Evolutionary conservation across 2,329 filamentous ascomycete species (phyloP).

Genomic region (Scedosporium dehoogii): DNA sequence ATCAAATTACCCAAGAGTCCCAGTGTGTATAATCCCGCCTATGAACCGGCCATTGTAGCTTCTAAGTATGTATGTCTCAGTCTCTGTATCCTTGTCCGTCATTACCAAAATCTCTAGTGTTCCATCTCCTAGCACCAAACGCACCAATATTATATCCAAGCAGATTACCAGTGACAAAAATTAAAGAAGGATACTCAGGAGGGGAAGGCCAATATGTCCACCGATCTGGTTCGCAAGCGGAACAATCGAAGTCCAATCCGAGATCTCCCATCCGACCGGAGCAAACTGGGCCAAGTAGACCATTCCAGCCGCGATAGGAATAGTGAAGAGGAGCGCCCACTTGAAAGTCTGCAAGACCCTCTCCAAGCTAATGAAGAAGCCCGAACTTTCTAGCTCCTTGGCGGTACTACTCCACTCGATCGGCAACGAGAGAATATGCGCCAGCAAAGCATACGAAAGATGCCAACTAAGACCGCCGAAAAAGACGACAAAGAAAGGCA

Average conservation of each 20-base stretch:
- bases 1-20: too few relatives aligned
- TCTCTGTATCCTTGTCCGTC: too few relatives aligned
- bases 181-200: not conserved
- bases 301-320: constrained; percentile 15
- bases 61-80: too few relatives aligned
- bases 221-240: not conserved
- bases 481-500: constrained; percentile 66
- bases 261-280: constrained; percentile 17
- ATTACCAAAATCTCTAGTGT: too few relatives aligned
- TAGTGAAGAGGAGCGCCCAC: constrained; percentile 19
- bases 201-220: not conserved
- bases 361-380: constrained; percentile 77
- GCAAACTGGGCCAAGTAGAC: constrained; percentile 17
- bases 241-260: constrained; percentile 2
- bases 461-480: constrained; percentile 76
- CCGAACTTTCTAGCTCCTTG: constrained; percentile 71
- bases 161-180: too few relatives aligned
- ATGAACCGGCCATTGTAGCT: too few relatives aligned
- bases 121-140: too few relatives aligned
- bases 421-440: constrained; percentile 76
- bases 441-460: constrained; percentile 66
- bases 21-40: too few relatives aligned
- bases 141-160: too few relatives aligned
- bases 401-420: constrained; percentile 80
- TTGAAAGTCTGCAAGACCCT: constrained; percentile 60